Evolutionary conservation across 345 rosid genomes (phyloP).

Genomic region (Heritiera fomes): DNA sequence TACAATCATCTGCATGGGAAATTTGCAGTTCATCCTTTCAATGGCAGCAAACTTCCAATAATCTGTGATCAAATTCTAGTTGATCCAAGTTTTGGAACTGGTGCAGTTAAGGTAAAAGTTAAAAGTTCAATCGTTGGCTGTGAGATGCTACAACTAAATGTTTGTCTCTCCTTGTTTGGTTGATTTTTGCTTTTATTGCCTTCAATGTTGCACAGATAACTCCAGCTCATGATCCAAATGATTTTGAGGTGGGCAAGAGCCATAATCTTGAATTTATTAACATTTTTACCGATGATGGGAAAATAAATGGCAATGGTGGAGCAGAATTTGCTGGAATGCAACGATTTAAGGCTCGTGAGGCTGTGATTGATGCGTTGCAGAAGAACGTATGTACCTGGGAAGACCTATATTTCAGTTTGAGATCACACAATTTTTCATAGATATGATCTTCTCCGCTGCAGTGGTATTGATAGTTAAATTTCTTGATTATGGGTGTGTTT

Average conservation of each 20-base stretch:
- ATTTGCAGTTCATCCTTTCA: slow-evolving; percentile 86
- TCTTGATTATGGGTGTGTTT: background rate
- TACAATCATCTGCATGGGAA: slow-evolving; percentile 88
- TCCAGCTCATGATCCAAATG: slow-evolving; percentile 97
- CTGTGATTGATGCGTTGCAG: slow-evolving; percentile 69
- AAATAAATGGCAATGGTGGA: slow-evolving; percentile 83
- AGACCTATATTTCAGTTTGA: background rate
- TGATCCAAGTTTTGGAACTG: slow-evolving; percentile 91
- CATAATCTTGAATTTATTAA: slow-evolving; percentile 77
- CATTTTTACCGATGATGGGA: slow-evolving; percentile 91
- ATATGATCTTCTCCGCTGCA: background rate
- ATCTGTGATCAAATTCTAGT: slow-evolving; percentile 80
- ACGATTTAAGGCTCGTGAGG: slow-evolving; percentile 86
- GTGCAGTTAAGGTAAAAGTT: slow-evolving; percentile 81
- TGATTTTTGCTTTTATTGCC: slow-evolving; percentile 6
- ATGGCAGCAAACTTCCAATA: slow-evolving; percentile 79
- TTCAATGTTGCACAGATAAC: slow-evolving; percentile 65
- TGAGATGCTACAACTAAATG: slow-evolving; percentile 13
- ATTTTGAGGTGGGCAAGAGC: slow-evolving; percentile 90
- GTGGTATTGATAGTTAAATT: background rate
- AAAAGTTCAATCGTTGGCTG: slow-evolving; percentile 15
- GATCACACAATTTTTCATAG: background rate
- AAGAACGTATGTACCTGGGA: slow-evolving; percentile 46
- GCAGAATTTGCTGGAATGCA: slow-evolving; percentile 78
- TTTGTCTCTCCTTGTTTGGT: background rate